These are phyloP conservation scores for Gracilariopsis chorda DNA, from an alignment of 23 red algal species.

Conservation along the genomic window DNA sequence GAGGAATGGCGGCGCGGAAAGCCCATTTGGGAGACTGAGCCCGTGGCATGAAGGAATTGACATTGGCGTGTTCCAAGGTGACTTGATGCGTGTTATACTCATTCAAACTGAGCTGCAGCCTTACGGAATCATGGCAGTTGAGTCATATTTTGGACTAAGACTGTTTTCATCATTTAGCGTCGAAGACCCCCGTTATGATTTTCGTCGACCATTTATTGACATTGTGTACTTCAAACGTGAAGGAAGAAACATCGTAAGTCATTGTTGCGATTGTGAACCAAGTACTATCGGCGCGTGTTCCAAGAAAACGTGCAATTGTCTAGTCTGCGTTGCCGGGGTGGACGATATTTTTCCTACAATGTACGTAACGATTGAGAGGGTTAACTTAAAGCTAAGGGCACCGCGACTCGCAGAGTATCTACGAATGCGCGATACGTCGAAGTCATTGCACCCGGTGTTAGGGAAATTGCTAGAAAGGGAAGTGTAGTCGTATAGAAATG, in stretches of 20 bases:
- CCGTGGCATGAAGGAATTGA: constrained; percentile 60
- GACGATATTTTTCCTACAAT: constrained; percentile 27
- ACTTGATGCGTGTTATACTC: constrained; percentile 41
- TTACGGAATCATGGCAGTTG: constrained; percentile 38
- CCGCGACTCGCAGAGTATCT: background rate
- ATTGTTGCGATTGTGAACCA: constrained; percentile 69
- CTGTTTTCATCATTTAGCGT: background rate
- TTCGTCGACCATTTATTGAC: constrained; percentile 47
- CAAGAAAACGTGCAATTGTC: constrained; percentile 54
- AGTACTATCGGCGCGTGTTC: constrained; percentile 12
- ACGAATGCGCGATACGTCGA: constrained; percentile 5
- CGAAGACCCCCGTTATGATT: constrained; percentile 28
- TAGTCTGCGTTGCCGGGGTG: constrained; percentile 28
- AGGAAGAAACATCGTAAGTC: background rate
- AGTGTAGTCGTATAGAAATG: too few species aligned
- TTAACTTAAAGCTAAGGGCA: background rate
- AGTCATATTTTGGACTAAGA: constrained; percentile 59
- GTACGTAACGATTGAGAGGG: constrained; percentile 3
- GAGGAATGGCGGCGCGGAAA: background rate
- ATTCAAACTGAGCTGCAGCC: constrained; percentile 12
- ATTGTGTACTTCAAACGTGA: constrained; percentile 37
- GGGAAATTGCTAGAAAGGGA: background rate
- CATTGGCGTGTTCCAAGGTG: constrained; percentile 19
- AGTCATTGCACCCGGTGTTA: background rate
- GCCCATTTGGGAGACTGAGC: background rate